Evolutionary conservation across 192 early-diverging fungal species (phyloP).

Genomic region (Phycomyces nitens): DNA sequence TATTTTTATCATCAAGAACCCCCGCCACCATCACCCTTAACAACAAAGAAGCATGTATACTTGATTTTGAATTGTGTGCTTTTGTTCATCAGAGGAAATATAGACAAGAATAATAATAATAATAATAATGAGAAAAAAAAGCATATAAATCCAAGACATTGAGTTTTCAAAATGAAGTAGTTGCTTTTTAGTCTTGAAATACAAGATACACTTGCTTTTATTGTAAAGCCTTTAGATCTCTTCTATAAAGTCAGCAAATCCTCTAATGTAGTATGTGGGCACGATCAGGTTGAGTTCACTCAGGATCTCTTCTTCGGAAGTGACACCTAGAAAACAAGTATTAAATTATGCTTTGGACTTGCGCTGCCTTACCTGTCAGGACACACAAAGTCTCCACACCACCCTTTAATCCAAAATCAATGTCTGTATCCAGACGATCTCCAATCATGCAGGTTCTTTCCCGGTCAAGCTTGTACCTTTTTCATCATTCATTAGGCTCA

Average conservation of each 20-base stretch:
- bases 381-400: conserved; percentile 87
- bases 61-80: background rate
- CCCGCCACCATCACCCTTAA: background rate
- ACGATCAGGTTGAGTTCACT: background rate
- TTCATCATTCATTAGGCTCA: conserved; percentile 11
- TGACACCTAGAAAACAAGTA: background rate
- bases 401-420: conserved; percentile 86
- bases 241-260: background rate
- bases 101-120: background rate
- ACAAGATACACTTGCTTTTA: no score
- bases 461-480: conserved; percentile 66
- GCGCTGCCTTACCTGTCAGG: conserved; percentile 66
- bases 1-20: conserved; percentile 1
- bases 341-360: background rate
- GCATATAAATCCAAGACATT: background rate
- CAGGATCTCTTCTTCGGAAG: background rate
- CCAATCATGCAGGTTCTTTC: conserved; percentile 93
- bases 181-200: no score
- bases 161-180: background rate
- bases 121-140: background rate
- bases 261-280: background rate
- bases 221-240: no score
- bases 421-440: conserved; percentile 94
- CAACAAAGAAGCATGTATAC: background rate
- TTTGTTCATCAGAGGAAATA: conserved; percentile 3